Evolutionary conservation across 2,329 filamentous ascomycete species (phyloP), one percentile per base, ranked within the genome.

Genomic region (Dichotomopilus funicola): DNA sequence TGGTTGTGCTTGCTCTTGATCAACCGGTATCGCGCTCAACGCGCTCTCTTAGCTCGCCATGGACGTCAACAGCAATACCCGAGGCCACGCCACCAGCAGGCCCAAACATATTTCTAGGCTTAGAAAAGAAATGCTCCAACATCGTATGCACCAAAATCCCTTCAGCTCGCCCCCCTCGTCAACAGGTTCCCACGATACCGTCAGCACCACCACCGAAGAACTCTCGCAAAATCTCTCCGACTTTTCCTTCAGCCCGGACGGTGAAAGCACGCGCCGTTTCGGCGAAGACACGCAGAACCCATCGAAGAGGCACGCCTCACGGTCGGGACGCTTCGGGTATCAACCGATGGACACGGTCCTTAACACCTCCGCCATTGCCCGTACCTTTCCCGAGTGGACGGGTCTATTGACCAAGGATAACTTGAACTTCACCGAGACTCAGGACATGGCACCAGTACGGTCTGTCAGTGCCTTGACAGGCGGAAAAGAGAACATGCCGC

Each of bases 111-210:
- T 65, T 34, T 64, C 63, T 65, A 65, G 63, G 52, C 55, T 67
- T 27, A 59, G 57, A 40, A 73, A 77, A 67, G 77, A 79, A 69
- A 78, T 78, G 75, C 74, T 76, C 49, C 61, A 65, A 70, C 75
- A 60, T 75, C 77, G 68, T 72, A 74, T 66, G 73, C 78, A 60
- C 40, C 58, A 65, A 57, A 79, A 81, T 66, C 78, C 79, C 5
- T 81, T 80, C 70, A 79, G 79, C 68, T 81, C 79, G 19, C 79
- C 79, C 5, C 78, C 79, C 19, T 80, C 79, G 6, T 82, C 79
- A 6, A 81, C 79, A 35, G 79, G 78, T 54, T 79, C 77, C 51
- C 78, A 81, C 68, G 78, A 79, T 65, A 80, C 78, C 58, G 73
- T 81, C 60, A 79, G 77, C 64, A 74, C 77, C 53, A 81, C 78